A percentile compares a stretch with the other conserved stretches of the same genome.
Evolutionary conservation across 1,139 yeast species (phyloP).

Genomic region (Blastobotrys serpentis): DNA sequence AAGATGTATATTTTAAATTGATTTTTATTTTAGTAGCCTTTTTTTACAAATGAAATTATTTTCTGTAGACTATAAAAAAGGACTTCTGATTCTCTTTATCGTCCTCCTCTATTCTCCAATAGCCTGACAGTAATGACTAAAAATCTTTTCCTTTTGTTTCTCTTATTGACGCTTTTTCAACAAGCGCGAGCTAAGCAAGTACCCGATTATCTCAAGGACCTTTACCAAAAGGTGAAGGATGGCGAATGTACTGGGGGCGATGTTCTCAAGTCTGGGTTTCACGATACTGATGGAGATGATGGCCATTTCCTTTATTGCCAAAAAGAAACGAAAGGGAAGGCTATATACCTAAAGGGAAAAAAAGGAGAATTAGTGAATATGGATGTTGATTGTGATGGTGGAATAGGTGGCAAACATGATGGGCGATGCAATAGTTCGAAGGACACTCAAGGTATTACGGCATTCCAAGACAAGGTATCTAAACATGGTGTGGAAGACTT

Average conservation of each 20-base stretch:
- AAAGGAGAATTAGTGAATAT: constrained; percentile 15
- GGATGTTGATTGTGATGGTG: constrained; percentile 22
- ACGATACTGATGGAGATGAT: constrained; percentile 10
- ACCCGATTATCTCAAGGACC: constrained; percentile 11
- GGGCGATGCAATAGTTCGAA: constrained; percentile 11
- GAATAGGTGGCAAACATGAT: constrained; percentile 7
- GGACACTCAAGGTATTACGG: constrained; percentile 11
- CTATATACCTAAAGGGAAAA: constrained; percentile 16
- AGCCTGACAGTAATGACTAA: background rate
- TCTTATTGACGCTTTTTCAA: background rate
- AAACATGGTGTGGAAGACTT: constrained; percentile 12
- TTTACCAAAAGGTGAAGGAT: constrained; percentile 10
- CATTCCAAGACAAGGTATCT: constrained; percentile 12
- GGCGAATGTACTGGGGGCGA: constrained; percentile 10
- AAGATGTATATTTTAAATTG: constrained; percentile 1
- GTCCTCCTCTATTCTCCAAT: no score
- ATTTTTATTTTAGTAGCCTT: background rate
- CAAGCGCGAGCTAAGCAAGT: constrained; percentile 2
- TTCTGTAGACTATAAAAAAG: background rate
- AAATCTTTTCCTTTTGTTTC: background rate
- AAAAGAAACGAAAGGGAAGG: constrained; percentile 7
- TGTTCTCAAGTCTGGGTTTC: constrained; percentile 11
- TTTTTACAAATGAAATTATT: background rate
- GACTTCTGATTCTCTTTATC: no score
- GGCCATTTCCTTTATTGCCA: constrained; percentile 12